Conservation (phyloP, 768 basidiomycete species). For the Amanita phalloides region DNA sequence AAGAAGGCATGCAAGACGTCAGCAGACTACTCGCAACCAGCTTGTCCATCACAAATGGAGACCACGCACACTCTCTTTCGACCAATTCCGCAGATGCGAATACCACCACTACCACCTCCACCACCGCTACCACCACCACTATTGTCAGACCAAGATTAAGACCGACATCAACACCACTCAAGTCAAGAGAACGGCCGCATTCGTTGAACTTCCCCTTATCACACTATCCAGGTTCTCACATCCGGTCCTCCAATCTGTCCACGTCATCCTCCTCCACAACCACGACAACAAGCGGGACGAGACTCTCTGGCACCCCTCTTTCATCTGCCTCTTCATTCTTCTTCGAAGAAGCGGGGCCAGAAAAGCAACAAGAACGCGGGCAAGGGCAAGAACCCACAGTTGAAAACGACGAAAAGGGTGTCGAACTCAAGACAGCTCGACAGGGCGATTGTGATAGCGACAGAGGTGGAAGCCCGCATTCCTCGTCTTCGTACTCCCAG, state of each 20-base stretch:
- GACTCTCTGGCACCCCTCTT: slow-evolving; percentile 33
- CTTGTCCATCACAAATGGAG: slow-evolving; percentile 9
- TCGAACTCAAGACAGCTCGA: neutral
- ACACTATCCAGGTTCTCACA: neutral
- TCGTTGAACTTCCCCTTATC: neutral
- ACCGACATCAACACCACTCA: neutral
- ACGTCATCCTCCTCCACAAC: slow-evolving; percentile 21
- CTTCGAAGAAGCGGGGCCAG: too few species aligned
- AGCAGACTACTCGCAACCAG: slow-evolving; percentile 46
- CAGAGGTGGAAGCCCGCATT: slow-evolving; percentile 1
- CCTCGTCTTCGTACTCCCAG: slow-evolving; percentile 11
- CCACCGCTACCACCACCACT: too few species aligned
- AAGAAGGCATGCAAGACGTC: slow-evolving; percentile 53
- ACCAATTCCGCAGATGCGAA: neutral
- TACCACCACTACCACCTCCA: too few species aligned
- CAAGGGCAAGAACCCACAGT: too few species aligned
- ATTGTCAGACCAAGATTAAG: neutral
- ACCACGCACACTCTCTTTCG: neutral
- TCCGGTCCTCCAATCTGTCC: slow-evolving; percentile 15
- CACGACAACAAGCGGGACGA: slow-evolving; percentile 9
- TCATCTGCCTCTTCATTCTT: slow-evolving; percentile 36
- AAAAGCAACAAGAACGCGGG: too few species aligned
- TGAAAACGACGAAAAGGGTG: slow-evolving; percentile 14
- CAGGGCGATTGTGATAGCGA: neutral
- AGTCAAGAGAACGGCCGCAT: slow-evolving; percentile 1